Percentiles rank a stretch among this genome's conserved stretches.
Evolutionary conservation across 2,329 filamentous ascomycete species (phyloP).

Genomic region (Calycina herbarum): DNA sequence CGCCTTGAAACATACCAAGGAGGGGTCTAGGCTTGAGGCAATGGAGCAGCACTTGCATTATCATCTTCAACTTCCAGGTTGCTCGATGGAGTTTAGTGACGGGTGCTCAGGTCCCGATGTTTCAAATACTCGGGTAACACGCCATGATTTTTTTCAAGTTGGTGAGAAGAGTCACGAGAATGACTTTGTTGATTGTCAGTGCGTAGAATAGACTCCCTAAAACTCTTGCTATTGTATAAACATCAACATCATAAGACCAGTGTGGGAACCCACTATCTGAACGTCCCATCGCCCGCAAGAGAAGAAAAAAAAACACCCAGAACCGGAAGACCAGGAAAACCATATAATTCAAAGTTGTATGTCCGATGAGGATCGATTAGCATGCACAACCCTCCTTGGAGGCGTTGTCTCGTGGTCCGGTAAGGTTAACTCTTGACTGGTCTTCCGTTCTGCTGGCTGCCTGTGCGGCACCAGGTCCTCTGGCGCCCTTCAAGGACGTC

Average conservation of each 20-base stretch:
- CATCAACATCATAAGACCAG: conserved; percentile 29
- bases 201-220: conserved; percentile 12
- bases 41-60: no score
- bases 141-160: background rate
- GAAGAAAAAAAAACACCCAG: conserved; percentile 13
- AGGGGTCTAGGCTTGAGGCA: background rate
- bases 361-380: conserved; percentile 43
- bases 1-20: background rate
- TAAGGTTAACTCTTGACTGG: conserved; percentile 77
- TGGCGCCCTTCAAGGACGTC: conserved; percentile 86
- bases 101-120: conserved; percentile 6
- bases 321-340: conserved; percentile 20
- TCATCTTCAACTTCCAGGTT: background rate
- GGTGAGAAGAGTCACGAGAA: conserved; percentile 6
- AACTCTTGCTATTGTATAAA: conserved; percentile 30
- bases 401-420: conserved; percentile 68
- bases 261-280: conserved; percentile 23
- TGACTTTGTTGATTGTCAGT: conserved; percentile 5
- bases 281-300: conserved; percentile 27
- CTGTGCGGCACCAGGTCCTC: conserved; percentile 65
- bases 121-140: background rate
- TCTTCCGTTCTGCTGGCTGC: conserved; percentile 60
- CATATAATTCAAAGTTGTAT: conserved; percentile 13
- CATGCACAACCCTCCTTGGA: conserved; percentile 92
- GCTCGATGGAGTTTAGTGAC: background rate